Base-by-base conservation (phyloP, 257 asterid species). In the Perilla frutescens region DNA sequence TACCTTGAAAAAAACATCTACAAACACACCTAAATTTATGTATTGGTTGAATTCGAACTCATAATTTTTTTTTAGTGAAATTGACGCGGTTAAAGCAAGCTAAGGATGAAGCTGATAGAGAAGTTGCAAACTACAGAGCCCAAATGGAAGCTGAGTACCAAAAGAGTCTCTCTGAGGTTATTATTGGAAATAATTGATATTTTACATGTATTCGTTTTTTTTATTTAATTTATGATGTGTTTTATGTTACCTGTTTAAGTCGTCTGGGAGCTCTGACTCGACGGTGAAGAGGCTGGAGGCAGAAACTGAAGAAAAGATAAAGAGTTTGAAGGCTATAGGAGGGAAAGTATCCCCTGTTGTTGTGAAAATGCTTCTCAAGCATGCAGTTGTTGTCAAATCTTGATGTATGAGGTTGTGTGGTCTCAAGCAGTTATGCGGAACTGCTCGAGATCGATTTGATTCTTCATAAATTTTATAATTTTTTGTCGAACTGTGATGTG, bases 81-180 rank as follows among this genome's bases (percentile, higher is more conserved):
- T 81, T 70, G 80, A 3, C 86, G 9, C 81, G 96, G 84, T 75
- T 91, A 84, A 89, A 83, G 83, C 96, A 89, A 64, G 98, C 97
- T 5, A 91, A 88, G 65, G 92, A 88, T 7, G 98, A 93, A 70
- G 97, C 98, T 4, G 94, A 89, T 47, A 73, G 39, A 60, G 97
- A 91, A 86, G 86, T 84, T 11, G 84, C 86, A 2, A 78, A 72
- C 59, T 89, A 84, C 45, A 82, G 87, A 14, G 56, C 91, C 11
- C 87, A 87, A 40, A 69, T 88, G 86, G 98, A 93, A 87, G 77
- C 86, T 3, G 96, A 93, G 55, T 87, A 91, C 79, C 89, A 82
- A 31, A 90, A 73, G 66, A 83, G 79, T 49, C 77, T 91, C 51
- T 80, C 91, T 1, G 91, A 89, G 92, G 98, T 93, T 20, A 20